A percentile compares a stretch with the other conserved stretches of the same genome.
phyloP scores from a whole-genome alignment of 192 early-diverging fungal genomes.

The Irineochytrium annulatum region DNA sequence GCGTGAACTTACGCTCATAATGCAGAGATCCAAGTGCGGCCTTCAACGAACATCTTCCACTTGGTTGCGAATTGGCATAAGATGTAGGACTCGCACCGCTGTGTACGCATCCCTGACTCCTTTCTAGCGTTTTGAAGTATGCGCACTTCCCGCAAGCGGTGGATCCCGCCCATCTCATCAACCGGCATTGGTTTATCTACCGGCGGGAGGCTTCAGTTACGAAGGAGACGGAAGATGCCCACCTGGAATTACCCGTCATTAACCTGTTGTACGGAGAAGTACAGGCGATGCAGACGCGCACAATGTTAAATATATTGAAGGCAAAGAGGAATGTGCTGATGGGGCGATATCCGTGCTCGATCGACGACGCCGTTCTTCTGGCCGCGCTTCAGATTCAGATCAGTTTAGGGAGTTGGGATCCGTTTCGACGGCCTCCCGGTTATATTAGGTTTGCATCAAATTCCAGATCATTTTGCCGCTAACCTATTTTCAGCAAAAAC shows the following conservation, averaged over 20 bases:
- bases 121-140: constrained; percentile 45
- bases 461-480: background rate
- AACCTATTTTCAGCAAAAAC: constrained; percentile 5
- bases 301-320: constrained; percentile 15
- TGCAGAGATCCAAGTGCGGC: constrained; percentile 54
- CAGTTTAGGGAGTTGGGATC: constrained; percentile 40
- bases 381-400: constrained; percentile 48
- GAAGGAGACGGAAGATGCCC: constrained; percentile 34
- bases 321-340: constrained; percentile 53
- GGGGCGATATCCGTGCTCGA: constrained; percentile 45
- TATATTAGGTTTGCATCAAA: constrained; percentile 32
- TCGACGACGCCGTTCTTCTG: constrained; percentile 38
- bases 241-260: no score
- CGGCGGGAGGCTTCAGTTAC: constrained; percentile 44
- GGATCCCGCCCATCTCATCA: constrained; percentile 45
- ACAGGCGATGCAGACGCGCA: background rate
- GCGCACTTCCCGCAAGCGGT: constrained; percentile 54
- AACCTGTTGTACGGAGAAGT: constrained; percentile 54
- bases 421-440: constrained; percentile 31
- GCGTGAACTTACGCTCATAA: background rate
- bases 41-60: constrained; percentile 42
- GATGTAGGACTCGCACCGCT: constrained; percentile 20
- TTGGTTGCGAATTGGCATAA: constrained; percentile 44
- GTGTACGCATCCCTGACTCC: no score
- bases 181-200: constrained; percentile 54